phyloP scores from a whole-genome alignment of 1,139 yeast species.

The Candida mesenterica region DNA sequence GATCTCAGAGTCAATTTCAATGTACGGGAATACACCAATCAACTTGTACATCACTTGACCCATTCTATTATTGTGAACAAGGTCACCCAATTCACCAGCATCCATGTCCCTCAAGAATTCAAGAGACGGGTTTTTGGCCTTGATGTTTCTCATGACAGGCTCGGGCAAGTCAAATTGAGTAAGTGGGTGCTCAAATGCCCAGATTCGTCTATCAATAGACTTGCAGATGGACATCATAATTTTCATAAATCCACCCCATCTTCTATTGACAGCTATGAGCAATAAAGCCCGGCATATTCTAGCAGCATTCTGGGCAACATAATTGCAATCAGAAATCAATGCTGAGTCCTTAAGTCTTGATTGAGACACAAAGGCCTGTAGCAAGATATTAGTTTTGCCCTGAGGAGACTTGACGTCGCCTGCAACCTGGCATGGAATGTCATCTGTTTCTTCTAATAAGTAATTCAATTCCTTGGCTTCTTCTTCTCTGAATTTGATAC shows the following conservation, averaged over 20 bases:
- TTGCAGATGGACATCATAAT: constrained; percentile 79
- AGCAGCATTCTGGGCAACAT: constrained; percentile 93
- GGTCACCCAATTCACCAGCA: constrained; percentile 77
- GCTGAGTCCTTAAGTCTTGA: constrained; percentile 75
- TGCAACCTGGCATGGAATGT: constrained; percentile 79
- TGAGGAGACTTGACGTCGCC: constrained; percentile 74
- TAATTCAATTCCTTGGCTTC: constrained; percentile 71
- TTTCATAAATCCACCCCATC: constrained; percentile 84
- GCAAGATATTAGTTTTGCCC: constrained; percentile 82
- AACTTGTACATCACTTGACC: constrained; percentile 63
- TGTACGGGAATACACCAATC: constrained; percentile 70
- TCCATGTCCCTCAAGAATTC: constrained; percentile 73
- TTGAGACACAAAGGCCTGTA: constrained; percentile 86
- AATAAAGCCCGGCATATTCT: constrained; percentile 91
- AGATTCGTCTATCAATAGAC: constrained; percentile 75
- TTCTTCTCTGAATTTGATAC: constrained; percentile 84
- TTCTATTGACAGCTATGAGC: constrained; percentile 76
- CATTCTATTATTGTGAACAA: constrained; percentile 77
- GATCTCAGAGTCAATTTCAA: constrained; percentile 75
- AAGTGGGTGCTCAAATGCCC: constrained; percentile 93
- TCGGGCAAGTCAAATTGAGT: constrained; percentile 81
- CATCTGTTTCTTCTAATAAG: constrained; percentile 48
- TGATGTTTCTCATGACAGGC: constrained; percentile 60
- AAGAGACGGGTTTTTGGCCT: constrained; percentile 64
- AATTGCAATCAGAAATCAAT: constrained; percentile 79